phyloP scores from a whole-genome alignment of 2,329 filamentous ascomycete species.

The Fusarium nodosum region DNA sequence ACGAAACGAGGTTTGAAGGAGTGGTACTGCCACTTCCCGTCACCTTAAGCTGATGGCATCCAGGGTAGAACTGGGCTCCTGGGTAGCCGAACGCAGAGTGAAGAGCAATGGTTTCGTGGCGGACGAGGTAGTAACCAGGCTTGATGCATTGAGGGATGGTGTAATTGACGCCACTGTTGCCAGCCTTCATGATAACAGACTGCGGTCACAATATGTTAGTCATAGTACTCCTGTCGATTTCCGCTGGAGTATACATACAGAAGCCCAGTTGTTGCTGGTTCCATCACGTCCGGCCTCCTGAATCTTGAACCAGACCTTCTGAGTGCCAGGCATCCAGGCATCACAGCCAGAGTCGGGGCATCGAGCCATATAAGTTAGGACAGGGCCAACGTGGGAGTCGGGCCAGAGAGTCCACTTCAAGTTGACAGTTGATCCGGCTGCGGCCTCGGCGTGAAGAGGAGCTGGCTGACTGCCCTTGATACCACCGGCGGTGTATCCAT shows the following conservation, averaged over 20 bases:
- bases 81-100: constrained; percentile 64
- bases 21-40: constrained; percentile 62
- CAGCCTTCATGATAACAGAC: constrained; percentile 61
- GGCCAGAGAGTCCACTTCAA: constrained; percentile 69
- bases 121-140: constrained; percentile 69
- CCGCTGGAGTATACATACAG: constrained; percentile 46
- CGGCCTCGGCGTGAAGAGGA: constrained; percentile 65
- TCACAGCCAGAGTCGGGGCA: constrained; percentile 67
- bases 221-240: neutral
- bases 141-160: constrained; percentile 67
- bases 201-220: constrained; percentile 28
- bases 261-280: constrained; percentile 64
- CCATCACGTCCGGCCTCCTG: constrained; percentile 64
- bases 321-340: constrained; percentile 61
- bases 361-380: constrained; percentile 71
- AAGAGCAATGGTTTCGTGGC: constrained; percentile 70
- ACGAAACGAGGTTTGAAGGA: constrained; percentile 60
- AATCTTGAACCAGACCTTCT: constrained; percentile 70
- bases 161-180: constrained; percentile 61
- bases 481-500: constrained; percentile 64
- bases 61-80: constrained; percentile 70
- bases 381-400: constrained; percentile 65
- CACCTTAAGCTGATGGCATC: constrained; percentile 70
- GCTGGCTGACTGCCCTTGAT: constrained; percentile 64
- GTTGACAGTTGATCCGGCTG: constrained; percentile 66